Conservation (phyloP, 495 filamentous ascomycete species). For the Hypoxylon subgilvum region DNA sequence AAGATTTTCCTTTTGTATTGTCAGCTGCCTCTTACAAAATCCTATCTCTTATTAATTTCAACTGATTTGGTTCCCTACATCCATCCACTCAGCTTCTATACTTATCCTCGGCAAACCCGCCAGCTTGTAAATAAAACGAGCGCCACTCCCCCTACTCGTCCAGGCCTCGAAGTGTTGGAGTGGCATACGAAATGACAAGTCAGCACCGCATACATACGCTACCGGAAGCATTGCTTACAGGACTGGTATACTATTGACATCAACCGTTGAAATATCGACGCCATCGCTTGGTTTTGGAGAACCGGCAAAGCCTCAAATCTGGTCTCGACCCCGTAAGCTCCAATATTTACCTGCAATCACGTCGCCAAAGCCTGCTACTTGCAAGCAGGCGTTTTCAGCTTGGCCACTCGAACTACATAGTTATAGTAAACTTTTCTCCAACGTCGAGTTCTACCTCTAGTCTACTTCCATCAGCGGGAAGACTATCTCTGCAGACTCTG, state of each 20-base stretch:
- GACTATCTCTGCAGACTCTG: conserved; percentile 22
- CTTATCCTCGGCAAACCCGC: conserved; percentile 28
- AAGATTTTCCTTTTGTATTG: conserved; percentile 2
- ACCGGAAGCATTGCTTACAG: conserved; percentile 14
- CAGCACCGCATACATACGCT: conserved; percentile 21
- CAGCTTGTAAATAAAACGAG: conserved; percentile 25
- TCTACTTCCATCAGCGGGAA: conserved; percentile 23
- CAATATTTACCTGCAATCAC: conserved; percentile 32
- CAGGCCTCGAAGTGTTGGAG: conserved; percentile 7
- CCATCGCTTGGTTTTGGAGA: conserved; percentile 18
- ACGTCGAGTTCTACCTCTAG: conserved; percentile 21
- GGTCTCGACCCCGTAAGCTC: conserved; percentile 30
- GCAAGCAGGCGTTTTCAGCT: conserved; percentile 22
- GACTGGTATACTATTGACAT: conserved; percentile 28
- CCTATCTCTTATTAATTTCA: conserved; percentile 11
- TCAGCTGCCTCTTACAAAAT: conserved; percentile 19
- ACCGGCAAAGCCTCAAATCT: conserved; percentile 8
- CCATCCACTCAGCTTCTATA: not conserved
- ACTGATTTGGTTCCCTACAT: conserved; percentile 9
- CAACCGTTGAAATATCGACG: conserved; percentile 30
- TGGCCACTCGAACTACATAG: conserved; percentile 18
- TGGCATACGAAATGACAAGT: conserved; percentile 26
- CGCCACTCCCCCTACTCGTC: conserved; percentile 1
- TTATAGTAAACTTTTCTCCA: conserved; percentile 19
- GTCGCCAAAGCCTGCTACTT: conserved; percentile 28